Evolutionary conservation across 352 stramenopile genomes (phyloP), one percentile per base, ranked within the genome.

Genomic region (Globisporangium sylvaticum): DNA sequence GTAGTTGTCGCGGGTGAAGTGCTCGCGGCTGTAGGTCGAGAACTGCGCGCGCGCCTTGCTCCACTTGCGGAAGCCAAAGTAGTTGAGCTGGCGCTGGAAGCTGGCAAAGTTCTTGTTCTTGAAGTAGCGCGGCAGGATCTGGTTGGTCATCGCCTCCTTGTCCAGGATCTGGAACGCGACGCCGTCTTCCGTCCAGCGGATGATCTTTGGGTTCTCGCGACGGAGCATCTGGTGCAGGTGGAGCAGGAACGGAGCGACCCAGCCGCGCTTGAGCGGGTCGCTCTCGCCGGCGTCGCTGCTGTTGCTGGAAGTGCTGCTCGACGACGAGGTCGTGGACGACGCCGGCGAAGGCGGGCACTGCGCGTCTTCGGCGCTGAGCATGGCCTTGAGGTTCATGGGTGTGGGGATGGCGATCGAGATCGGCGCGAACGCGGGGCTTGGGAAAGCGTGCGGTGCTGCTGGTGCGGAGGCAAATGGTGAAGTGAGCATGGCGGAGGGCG

Each of bases 71-170:
- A 98, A 98, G 60, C 80, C 86, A 77, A 98, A 98, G 79, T 98
- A 98, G 81, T 97, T 98, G 58, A 98, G 84, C 73, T 98, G 93
- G 24, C 95, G 89, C 71, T 97, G 90, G 66, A 98, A 96, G 62
- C 92, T 98, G n/a, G 95, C 94, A 76, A 98, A 98, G 73, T 95
- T 97, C 69, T 94, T 92, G 80, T 98, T 96, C 76, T 97, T 98
- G 66, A 98, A 98, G 78, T 98, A 98, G 64, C 91, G 89, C 18
- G 94, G 92, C 25, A 98, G 75, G 42, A 98, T 85, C 73, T 95
- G 82, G 25, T 89, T 72, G 62, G 96, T 95, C 56, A 98, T 81
- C 29, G 79, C 77, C 9, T 83, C 74, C 74, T 92, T 94, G 79
- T 97, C 86, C 44, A 91, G 70, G 65, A 96, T 96, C 71, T 94